A percentile compares a stretch with the other conserved stretches of the same genome.
Conservation (phyloP, 108 stramenopile species). For the Nitzschia putrida region DNA sequence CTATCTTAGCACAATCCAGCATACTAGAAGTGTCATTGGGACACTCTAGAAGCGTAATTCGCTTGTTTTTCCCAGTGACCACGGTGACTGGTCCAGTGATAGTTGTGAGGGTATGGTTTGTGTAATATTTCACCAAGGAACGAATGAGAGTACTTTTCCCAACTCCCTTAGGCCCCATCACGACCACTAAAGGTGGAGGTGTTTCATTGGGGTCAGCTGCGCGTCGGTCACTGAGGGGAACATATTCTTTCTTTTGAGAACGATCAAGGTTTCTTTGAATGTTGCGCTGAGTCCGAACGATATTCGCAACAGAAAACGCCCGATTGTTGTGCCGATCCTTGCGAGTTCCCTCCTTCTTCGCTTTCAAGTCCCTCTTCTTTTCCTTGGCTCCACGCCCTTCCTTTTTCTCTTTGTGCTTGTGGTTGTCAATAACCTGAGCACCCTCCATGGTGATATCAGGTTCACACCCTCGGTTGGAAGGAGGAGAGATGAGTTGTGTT, state of each 20-base stretch:
- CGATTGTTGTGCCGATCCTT: constrained; percentile 87
- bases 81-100: constrained; percentile 95
- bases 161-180: constrained; percentile 93
- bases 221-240: constrained; percentile 77
- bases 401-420: constrained; percentile 71
- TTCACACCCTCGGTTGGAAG: not conserved
- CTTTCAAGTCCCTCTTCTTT: constrained; percentile 72
- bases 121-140: constrained; percentile 94
- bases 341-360: constrained; percentile 65
- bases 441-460: constrained; percentile 31
- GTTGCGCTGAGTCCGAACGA: constrained; percentile 88
- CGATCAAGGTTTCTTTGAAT: constrained; percentile 95
- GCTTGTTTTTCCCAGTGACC: constrained; percentile 86
- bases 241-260: constrained; percentile 95
- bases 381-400: constrained; percentile 87
- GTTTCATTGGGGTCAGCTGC: constrained; percentile 44
- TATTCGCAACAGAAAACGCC: constrained; percentile 95
- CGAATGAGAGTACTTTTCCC: constrained; percentile 97
- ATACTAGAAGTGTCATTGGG: constrained; percentile 90
- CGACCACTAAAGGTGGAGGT: constrained; percentile 90
- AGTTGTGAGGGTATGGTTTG: constrained; percentile 86
- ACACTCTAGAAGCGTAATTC: constrained; percentile 96
- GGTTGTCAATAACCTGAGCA: constrained; percentile 35
- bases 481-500: not conserved
- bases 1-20: constrained; percentile 98